Percentiles rank a stretch among this genome's conserved stretches.
Conservation (phyloP, 1,139 yeast genomes). For the Pichia sp. region DNA sequence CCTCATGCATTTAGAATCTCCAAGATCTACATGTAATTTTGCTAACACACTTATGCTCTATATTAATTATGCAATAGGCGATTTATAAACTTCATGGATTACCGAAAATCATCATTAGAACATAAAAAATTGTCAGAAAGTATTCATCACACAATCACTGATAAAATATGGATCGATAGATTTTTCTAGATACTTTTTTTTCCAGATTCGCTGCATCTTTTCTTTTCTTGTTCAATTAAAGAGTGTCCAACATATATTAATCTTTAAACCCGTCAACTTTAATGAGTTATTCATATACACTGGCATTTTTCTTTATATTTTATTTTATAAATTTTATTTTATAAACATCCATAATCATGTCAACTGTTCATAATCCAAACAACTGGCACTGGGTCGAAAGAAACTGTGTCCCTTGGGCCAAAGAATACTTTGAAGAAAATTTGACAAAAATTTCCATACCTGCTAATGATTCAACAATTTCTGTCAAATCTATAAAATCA, state of each 20-base stretch:
- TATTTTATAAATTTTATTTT: not conserved
- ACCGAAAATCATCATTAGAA: too few relatives aligned
- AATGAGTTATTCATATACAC: too few relatives aligned
- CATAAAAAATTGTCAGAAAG: too few relatives aligned
- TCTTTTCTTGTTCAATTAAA: too few relatives aligned
- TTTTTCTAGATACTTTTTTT: too few relatives aligned
- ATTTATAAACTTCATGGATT: too few relatives aligned
- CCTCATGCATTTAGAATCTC: not conserved
- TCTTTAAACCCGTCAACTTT: too few relatives aligned
- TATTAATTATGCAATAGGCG: conserved; percentile 3
- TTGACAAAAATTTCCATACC: conserved; percentile 32
- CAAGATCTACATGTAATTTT: conserved; percentile 5
- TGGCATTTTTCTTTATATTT: not conserved
- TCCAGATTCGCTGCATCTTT: too few relatives aligned
- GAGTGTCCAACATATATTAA: too few relatives aligned
- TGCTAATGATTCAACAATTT: conserved; percentile 32
- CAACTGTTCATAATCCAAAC: conserved; percentile 69
- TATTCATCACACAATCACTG: too few relatives aligned
- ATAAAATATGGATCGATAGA: too few relatives aligned
- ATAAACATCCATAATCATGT: conserved; percentile 36
- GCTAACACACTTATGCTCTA: conserved; percentile 13
- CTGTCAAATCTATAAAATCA: conserved; percentile 37
- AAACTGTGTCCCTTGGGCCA: conserved; percentile 74
- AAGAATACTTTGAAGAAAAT: conserved; percentile 45
- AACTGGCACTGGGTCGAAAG: conserved; percentile 90